phyloP scores from a whole-genome alignment of 805 yeast species.

The Starmera caribaea region DNA sequence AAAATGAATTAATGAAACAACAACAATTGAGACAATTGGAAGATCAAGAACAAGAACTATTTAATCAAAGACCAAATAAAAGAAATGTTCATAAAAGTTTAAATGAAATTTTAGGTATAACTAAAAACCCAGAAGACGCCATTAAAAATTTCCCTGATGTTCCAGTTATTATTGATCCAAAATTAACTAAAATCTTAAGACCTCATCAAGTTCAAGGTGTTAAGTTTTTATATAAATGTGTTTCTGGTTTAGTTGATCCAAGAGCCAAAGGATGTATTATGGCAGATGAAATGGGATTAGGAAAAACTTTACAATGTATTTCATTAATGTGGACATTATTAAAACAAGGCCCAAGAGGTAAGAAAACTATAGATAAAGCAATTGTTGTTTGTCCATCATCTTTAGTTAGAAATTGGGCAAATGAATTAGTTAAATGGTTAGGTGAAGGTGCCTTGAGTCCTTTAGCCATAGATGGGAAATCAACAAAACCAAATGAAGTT shows the following conservation, averaged over 20 bases:
- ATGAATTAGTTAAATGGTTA: conserved; percentile 89
- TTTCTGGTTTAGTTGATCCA: conserved; percentile 75
- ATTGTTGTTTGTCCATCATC: conserved; percentile 94
- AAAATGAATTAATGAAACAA: conserved; percentile 10
- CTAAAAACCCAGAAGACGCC: conserved; percentile 39
- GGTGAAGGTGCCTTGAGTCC: conserved; percentile 89
- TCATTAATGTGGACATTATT: conserved; percentile 88
- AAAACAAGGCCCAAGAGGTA: conserved; percentile 77
- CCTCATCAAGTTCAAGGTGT: conserved; percentile 98
- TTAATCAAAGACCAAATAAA: conserved; percentile 5
- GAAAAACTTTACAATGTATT: conserved; percentile 84
- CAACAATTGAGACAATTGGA: conserved; percentile 2
- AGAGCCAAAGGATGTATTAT: conserved; percentile 91
- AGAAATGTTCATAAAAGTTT: conserved; percentile 52
- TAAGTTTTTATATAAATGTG: conserved; percentile 80
- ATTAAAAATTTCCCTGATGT: conserved; percentile 63
- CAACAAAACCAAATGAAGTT: conserved; percentile 61
- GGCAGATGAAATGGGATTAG: conserved; percentile 98
- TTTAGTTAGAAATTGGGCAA: conserved; percentile 93
- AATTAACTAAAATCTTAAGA: conserved; percentile 68
- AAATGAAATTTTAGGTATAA: conserved; percentile 73
- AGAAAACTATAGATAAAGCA: conserved; percentile 76
- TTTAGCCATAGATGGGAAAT: conserved; percentile 86
- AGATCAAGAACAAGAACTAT: not conserved
- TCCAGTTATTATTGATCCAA: conserved; percentile 94